Percentiles rank a stretch among this genome's conserved stretches.
These are phyloP conservation scores for Kwoniella bestiolae DNA, from an alignment of 768 basidiomycete genomes.

Conservation along the genomic window DNA sequence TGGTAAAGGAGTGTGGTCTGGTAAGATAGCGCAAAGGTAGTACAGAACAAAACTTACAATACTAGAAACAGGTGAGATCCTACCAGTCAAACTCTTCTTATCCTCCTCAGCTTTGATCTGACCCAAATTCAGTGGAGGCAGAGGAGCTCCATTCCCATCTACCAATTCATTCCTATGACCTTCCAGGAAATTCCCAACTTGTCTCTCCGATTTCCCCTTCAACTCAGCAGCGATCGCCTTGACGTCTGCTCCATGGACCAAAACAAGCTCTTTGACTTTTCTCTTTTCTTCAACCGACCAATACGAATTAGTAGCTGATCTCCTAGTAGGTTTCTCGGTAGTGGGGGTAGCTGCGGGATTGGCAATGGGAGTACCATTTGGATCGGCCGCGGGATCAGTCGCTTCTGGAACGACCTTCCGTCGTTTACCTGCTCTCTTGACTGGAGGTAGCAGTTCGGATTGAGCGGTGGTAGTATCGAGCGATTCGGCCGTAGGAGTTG, in stretches of 20 bases:
- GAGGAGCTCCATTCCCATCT: conserved; percentile 1
- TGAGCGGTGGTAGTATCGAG: conserved; percentile 4
- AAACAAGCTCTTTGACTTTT: conserved; percentile 65
- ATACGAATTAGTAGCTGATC: conserved; percentile 57
- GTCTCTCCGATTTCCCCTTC: conserved; percentile 60
- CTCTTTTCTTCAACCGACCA: conserved; percentile 73
- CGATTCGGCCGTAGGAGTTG: neutral
- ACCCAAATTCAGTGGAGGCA: neutral
- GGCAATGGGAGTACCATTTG: neutral
- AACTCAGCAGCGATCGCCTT: conserved; percentile 71
- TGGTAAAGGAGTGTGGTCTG: too few relatives aligned
- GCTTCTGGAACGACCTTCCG: conserved; percentile 15
- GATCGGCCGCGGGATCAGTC: neutral
- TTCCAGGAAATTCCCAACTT: conserved; percentile 56
- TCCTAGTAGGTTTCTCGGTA: conserved; percentile 9
- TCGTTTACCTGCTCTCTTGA: conserved; percentile 42
- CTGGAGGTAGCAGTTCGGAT: conserved; percentile 40
- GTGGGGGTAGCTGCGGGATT: neutral
- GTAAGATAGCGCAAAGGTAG: too few relatives aligned
- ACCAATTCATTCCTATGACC: conserved; percentile 47
- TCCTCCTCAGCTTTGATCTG: conserved; percentile 20
- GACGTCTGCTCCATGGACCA: conserved; percentile 70
- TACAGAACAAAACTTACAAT: neutral
- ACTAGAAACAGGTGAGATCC: conserved; percentile 1
- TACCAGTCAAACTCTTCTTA: conserved; percentile 3